Evolutionary conservation across 805 yeast genomes (phyloP), one percentile per base, ranked within the genome.

Genomic region (Ogataea haglerorum): DNA sequence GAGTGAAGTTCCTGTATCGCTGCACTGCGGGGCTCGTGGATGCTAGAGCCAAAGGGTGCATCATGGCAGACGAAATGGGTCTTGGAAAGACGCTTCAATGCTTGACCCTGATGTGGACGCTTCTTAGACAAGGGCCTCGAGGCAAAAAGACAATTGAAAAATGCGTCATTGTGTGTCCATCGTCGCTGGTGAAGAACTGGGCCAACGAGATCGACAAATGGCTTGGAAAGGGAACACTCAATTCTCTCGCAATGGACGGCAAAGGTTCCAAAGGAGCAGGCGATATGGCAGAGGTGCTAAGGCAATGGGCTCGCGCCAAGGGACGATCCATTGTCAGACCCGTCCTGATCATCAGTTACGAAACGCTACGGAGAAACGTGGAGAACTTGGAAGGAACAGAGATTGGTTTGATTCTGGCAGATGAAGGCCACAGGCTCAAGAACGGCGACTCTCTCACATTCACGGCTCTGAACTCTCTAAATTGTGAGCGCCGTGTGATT

Each of bases 41-140:
- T 58, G 75, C 87, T 6, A 71, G 83, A 24, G 97, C 97, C 0
- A 79, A 84, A 55, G 99, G 99, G 3, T 91, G 97, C 57, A 91
- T 91, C 36, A 91, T 91, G 98, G 97, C 97, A 0, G 97, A 89
- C 65, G 97, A 86, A 61, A 89, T 89, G 97, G 97, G 96, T 4
- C 69, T 88, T 28, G 96, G 96, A 18, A 88, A 88, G 58, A 88
- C 96, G 0, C 68, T 88, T 18, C 96, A 88, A 59, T 91, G 98
- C 61, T 73, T 91, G 24, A 73, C 96, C 0, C 69, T 91, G 23
- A 73, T 90, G 85, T 91, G 98, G 98, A 91, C 97, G 0, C 60
- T 91, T 35, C 68, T 91, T 35, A 78, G 76, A 46, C 99, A 91
- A 60, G 82, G 95, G 7, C 98, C 98, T 1, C 76, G 90, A 38